Evolutionary conservation across 257 asterid species (phyloP).

Genomic region (Solanum bulbocastanum): DNA sequence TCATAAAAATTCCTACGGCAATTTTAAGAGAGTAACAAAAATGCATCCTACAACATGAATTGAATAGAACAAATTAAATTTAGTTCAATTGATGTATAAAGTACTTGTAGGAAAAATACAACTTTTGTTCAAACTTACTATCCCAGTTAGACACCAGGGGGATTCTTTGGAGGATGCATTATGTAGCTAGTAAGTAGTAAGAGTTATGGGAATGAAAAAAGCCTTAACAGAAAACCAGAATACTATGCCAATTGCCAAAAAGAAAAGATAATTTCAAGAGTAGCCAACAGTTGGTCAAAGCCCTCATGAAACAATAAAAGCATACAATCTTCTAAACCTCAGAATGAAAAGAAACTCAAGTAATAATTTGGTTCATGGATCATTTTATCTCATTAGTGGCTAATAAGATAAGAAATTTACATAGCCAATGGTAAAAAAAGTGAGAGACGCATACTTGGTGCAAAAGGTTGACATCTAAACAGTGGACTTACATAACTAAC

Average conservation of each 20-base stretch:
- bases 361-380: neutral
- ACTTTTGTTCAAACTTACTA: neutral
- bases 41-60: neutral
- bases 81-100: neutral
- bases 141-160: neutral
- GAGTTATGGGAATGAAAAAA: neutral
- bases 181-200: neutral
- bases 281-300: neutral
- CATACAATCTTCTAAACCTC: neutral
- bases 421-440: neutral
- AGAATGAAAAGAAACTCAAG: neutral
- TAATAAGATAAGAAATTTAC: neutral
- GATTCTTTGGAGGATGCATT: neutral
- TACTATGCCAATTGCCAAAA: neutral
- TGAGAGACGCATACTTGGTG: neutral
- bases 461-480: neutral
- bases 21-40: neutral
- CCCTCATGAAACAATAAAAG: neutral
- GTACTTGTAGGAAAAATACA: neutral
- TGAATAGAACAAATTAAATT: neutral
- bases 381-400: neutral
- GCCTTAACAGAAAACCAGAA: neutral
- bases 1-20: neutral
- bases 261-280: neutral
- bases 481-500: neutral